A percentile compares a stretch with the other conserved stretches of the same genome.
These are phyloP conservation scores for Nicotiana attenuata DNA, from an alignment of 257 asterid genomes.

Conservation along the genomic window DNA sequence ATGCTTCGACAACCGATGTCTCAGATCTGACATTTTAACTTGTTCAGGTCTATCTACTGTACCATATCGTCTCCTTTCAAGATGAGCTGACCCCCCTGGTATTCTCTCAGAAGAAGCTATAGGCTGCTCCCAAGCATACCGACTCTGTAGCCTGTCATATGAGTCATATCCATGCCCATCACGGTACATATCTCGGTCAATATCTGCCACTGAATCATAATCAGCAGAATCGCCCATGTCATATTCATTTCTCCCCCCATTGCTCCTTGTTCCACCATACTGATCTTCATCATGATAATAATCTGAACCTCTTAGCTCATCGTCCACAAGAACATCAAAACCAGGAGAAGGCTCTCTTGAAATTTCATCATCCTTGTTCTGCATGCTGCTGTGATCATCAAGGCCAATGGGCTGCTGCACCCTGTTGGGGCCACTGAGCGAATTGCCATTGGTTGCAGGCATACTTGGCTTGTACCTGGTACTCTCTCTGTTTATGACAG, in stretches of 20 bases:
- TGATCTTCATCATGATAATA: constrained; percentile 67
- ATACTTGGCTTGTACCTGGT: constrained; percentile 11
- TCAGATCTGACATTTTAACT: constrained; percentile 55
- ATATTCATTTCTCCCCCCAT: constrained; percentile 34
- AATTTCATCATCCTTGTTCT: constrained; percentile 35
- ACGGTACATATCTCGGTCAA: constrained; percentile 44
- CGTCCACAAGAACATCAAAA: constrained; percentile 87
- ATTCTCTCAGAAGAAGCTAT: constrained; percentile 50
- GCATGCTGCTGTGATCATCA: constrained; percentile 16
- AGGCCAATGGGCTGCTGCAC: constrained; percentile 20
- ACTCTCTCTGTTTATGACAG: constrained; percentile 17
- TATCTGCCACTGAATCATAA: constrained; percentile 33
- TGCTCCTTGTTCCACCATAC: constrained; percentile 49
- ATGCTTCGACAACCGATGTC: constrained; percentile 58
- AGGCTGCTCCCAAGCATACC: constrained; percentile 50
- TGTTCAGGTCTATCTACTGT: constrained; percentile 37
- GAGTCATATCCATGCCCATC: constrained; percentile 48
- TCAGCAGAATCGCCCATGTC: constrained; percentile 44
- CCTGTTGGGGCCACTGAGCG: constrained; percentile 10
- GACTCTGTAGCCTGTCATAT: constrained; percentile 24
- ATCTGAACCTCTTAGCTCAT: constrained; percentile 66
- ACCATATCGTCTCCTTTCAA: constrained; percentile 37
- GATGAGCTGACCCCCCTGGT: constrained; percentile 35
- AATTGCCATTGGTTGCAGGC: constrained; percentile 12
- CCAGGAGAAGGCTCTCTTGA: constrained; percentile 97